Base-by-base conservation (phyloP, 495 filamentous ascomycete species). In the Gamarada debralockiae region DNA sequence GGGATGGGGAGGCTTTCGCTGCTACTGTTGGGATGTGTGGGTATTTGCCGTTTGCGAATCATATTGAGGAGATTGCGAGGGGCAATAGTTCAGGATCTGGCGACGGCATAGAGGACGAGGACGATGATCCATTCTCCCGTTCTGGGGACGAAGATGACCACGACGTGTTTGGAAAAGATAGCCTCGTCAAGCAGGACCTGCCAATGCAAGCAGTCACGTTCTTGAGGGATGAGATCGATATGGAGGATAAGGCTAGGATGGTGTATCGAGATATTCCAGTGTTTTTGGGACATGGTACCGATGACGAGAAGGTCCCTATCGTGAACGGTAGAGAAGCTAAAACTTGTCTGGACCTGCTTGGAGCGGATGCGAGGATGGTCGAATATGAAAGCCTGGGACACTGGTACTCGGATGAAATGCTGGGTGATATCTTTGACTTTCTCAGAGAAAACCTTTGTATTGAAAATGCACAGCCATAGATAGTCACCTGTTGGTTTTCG, bases 21-120 rank as follows among this genome's bases (percentile, higher is more conserved):
- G 75, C 55, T 6, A 62, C 67, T 36, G 42, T 79, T 37, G 79
- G 79, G 1, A 77, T 84, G 74, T 76, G 77, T 61, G 79, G 76
- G 23, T 80, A 70, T 68, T 49, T 82, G 23, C 78, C 79, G 8
- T 78, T 79, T 61, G 58, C 58, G 18, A 56, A 66, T 36, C 53
- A 57, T 9, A 43, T 77, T 22, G 38, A 54, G 3, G 68, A 65
- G 22, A 64, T 72, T 44, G 23, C 55, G 31, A 37, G 40, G 12
- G 51, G 23, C 20, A 23, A 21, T 48, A 31, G 15, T 18, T 40
- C 17, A 6, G n/a, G n/a, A n/a, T n/a, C n/a, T n/a, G n/a, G n/a
- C n/a, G n/a, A n/a, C n/a, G n/a, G n/a, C n/a, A n/a, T n/a, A n/a
- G n/a, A n/a, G n/a, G 37, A 40, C 5, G 6, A 10, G 6, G 8